Percentiles rank a stretch among this genome's conserved stretches.
These are phyloP conservation scores for Phytophthora vignae DNA, from an alignment of 352 stramenopile genomes.

Conservation along the genomic window DNA sequence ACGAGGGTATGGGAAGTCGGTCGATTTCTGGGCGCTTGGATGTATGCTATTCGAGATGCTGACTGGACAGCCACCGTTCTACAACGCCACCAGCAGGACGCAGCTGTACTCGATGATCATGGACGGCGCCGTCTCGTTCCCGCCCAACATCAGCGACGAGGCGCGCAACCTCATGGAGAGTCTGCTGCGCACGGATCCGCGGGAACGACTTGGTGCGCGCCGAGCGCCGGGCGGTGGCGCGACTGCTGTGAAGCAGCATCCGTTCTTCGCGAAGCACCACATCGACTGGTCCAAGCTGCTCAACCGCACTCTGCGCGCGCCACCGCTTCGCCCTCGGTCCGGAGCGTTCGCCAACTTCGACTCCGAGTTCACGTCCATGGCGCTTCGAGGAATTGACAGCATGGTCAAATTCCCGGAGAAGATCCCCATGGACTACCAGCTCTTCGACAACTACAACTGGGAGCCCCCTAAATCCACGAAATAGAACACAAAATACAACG, in stretches of 20 bases:
- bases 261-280: constrained; percentile 72
- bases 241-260: constrained; percentile 64
- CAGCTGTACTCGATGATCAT: constrained; percentile 76
- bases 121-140: constrained; percentile 55
- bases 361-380: constrained; percentile 87
- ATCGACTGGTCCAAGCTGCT: constrained; percentile 70
- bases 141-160: constrained; percentile 55
- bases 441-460: constrained; percentile 91
- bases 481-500: constrained; percentile 24
- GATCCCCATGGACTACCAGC: constrained; percentile 82
- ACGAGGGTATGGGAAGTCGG: constrained; percentile 85
- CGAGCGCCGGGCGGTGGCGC: constrained; percentile 37
- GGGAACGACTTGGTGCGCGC: constrained; percentile 61
- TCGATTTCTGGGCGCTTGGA: constrained; percentile 91
- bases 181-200: constrained; percentile 63
- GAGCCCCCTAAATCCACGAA: constrained; percentile 48
- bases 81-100: constrained; percentile 69
- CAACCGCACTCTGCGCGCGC: constrained; percentile 44
- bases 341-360: constrained; percentile 89
- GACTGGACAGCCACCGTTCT: constrained; percentile 87
- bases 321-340: constrained; percentile 72
- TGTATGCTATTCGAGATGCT: constrained; percentile 92
- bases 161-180: constrained; percentile 60
- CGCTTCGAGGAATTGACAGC: constrained; percentile 68
- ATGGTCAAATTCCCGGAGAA: constrained; percentile 83